Percentiles rank a stretch among this genome's conserved stretches.
phyloP scores from a whole-genome alignment of 2,329 filamentous ascomycete species.

The Botrytis cinerea region DNA sequence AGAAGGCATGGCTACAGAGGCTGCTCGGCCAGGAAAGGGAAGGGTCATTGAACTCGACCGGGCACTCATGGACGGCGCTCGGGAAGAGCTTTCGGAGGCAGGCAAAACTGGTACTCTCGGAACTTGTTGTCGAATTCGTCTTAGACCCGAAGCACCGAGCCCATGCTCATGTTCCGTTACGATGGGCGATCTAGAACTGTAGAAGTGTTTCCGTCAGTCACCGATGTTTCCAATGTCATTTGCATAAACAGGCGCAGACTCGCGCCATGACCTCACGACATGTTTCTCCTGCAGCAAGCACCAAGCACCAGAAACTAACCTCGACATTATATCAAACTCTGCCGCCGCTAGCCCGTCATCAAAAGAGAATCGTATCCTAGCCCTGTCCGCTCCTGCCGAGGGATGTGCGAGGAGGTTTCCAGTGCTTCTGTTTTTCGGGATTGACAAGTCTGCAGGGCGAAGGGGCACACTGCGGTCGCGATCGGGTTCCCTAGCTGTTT shows the following conservation, averaged over 20 bases:
- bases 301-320: conserved; percentile 54
- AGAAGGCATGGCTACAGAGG: conserved; percentile 43
- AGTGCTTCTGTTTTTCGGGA: conserved; percentile 68
- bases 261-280: conserved; percentile 9
- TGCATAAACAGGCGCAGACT: background rate
- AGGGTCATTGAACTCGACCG: conserved; percentile 70
- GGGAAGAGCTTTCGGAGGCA: conserved; percentile 63
- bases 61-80: conserved; percentile 59
- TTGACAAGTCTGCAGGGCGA: conserved; percentile 36
- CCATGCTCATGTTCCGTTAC: conserved; percentile 87
- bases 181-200: conserved; percentile 67
- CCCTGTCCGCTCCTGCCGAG: conserved; percentile 52
- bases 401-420: conserved; percentile 55
- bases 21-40: conserved; percentile 52
- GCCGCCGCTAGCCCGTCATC: conserved; percentile 61
- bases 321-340: conserved; percentile 72
- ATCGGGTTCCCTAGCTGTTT: conserved; percentile 27
- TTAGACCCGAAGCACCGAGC: conserved; percentile 79
- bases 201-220: conserved; percentile 35
- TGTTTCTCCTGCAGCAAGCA: conserved; percentile 3
- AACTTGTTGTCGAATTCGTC: conserved; percentile 89
- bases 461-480: conserved; percentile 31
- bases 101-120: conserved; percentile 66
- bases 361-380: conserved; percentile 68
- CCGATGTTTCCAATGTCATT: background rate